Percentiles rank a stretch among this genome's conserved stretches.
Conservation (phyloP, 2,329 filamentous ascomycete species). For the Elsinoe ampelina region DNA sequence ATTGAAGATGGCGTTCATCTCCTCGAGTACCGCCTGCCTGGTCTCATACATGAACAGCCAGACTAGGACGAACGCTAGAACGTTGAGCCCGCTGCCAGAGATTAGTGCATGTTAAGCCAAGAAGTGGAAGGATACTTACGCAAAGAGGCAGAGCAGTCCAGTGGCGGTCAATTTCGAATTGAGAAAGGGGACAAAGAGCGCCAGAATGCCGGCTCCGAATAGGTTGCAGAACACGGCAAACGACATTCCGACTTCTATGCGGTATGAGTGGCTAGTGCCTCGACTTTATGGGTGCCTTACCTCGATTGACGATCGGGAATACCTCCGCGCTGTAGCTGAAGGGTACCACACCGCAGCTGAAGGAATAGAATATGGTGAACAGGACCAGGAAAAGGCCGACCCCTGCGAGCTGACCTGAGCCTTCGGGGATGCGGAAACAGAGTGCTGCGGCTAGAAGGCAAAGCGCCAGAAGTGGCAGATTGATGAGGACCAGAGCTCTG, state of each 20-base stretch:
- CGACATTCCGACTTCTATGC: slow-evolving; percentile 55
- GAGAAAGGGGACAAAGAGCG: slow-evolving; percentile 23
- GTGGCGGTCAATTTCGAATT: slow-evolving; percentile 19
- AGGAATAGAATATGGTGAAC: slow-evolving; percentile 30
- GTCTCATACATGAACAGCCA: slow-evolving; percentile 28
- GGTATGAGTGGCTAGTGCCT: neutral
- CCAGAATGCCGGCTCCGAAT: slow-evolving; percentile 23
- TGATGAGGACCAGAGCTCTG: slow-evolving; percentile 38
- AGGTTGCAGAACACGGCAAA: slow-evolving; percentile 47
- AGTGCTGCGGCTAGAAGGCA: slow-evolving; percentile 39
- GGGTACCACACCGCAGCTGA: too few species aligned
- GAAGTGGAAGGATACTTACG: slow-evolving; percentile 6
- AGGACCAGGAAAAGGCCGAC: slow-evolving; percentile 50
- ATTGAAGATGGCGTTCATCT: slow-evolving; percentile 26
- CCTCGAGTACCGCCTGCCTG: slow-evolving; percentile 23
- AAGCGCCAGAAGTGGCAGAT: slow-evolving; percentile 40
- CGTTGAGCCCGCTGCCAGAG: slow-evolving; percentile 19
- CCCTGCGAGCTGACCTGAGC: slow-evolving; percentile 37
- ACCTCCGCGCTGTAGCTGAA: slow-evolving; percentile 46
- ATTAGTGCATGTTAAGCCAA: neutral
- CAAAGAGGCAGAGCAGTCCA: slow-evolving; percentile 24
- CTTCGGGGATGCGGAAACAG: slow-evolving; percentile 41
- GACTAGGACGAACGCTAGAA: slow-evolving; percentile 24
- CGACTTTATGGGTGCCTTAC: neutral
- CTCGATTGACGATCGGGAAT: slow-evolving; percentile 58